Percentiles rank a stretch among this genome's conserved stretches.
These are phyloP conservation scores for Lolium multiflorum DNA, from an alignment of 176 grass and related monocot species.

Conservation along the genomic window DNA sequence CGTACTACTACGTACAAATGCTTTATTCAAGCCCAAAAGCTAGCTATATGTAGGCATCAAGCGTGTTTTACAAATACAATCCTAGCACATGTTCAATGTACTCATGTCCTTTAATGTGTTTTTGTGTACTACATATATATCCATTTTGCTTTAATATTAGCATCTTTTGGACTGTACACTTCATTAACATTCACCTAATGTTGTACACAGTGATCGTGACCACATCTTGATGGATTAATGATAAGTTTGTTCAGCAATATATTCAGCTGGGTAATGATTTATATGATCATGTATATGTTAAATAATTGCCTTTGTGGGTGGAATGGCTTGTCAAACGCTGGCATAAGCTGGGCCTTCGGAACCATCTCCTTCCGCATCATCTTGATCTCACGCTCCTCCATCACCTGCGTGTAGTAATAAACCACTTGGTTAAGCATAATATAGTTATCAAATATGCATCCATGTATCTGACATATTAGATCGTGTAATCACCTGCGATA, in stretches of 20 bases:
- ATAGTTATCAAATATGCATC: background rate
- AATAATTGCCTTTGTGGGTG: conserved; percentile 77
- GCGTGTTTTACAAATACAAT: no score
- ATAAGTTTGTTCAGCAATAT: conserved; percentile 33
- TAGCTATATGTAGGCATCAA: no score
- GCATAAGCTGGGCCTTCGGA: conserved; percentile 96
- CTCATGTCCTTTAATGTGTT: background rate
- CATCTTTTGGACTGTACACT: background rate
- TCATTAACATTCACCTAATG: background rate
- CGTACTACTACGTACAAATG: background rate
- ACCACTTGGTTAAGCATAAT: background rate
- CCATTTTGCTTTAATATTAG: background rate
- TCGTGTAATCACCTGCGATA: conserved; percentile 53
- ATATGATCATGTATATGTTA: conserved; percentile 31
- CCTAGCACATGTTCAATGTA: background rate
- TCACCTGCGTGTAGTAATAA: conserved; percentile 48
- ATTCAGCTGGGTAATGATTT: conserved; percentile 8
- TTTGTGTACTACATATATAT: background rate
- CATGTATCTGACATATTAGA: background rate
- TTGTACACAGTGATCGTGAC: background rate
- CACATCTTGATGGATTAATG: background rate
- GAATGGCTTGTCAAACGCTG: conserved; percentile 90
- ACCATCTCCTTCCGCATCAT: conserved; percentile 97
- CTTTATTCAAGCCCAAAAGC: background rate
- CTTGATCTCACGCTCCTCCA: conserved; percentile 94